Evolutionary conservation across 768 basidiomycete species (phyloP), one percentile per base, ranked within the genome.

Genomic region (Chalciporus sphaerocephalus): DNA sequence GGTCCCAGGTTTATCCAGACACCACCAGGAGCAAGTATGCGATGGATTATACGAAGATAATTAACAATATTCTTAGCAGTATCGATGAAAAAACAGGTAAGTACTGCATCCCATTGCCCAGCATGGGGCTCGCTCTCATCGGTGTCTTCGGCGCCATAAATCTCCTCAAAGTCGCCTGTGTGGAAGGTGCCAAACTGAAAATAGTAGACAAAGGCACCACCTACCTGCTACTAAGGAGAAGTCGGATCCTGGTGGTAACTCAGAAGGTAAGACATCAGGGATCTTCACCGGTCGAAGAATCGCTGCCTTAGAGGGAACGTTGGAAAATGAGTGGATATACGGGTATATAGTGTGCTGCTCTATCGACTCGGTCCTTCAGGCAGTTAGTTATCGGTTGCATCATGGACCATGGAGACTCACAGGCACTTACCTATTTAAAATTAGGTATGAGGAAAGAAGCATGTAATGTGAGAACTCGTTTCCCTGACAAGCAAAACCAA

Each of bases 31-130:
- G 83, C 82, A 11, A 99, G 75, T 21, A 95, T 82, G 2, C 73
- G 72, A 66, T 92, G 84, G 37, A 97, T 85, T 40, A 88, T 81
- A n/a, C 85, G 81, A 12, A 97, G 75, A 60, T 94, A 97, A 48
- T 87, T 87, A 15, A 95, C 79, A 25, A 97, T 81, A 60, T 97
- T 95, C 58, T 93, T 87, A 1, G 92, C 92, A 4, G 93, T 96
- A 59, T 99, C 94, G 40, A 98, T 85, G 72, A 97, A 98, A 75
- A 97, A 98, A 61, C 92, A 97, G 1, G 93, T 97, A 52, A 96
- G 65, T 6, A 98, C 76, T 0, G 87, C 88, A 53, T 95, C 83
- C 92, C 92, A 98, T 54, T 79, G 65, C 11, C 86, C 90, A 2
- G 77, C 69, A 40, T 92, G 88, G 4, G 84, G 80, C 50, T 85